These are phyloP conservation scores for Gossypium raimondii DNA, from an alignment of 345 rosid genomes.

Conservation along the genomic window DNA sequence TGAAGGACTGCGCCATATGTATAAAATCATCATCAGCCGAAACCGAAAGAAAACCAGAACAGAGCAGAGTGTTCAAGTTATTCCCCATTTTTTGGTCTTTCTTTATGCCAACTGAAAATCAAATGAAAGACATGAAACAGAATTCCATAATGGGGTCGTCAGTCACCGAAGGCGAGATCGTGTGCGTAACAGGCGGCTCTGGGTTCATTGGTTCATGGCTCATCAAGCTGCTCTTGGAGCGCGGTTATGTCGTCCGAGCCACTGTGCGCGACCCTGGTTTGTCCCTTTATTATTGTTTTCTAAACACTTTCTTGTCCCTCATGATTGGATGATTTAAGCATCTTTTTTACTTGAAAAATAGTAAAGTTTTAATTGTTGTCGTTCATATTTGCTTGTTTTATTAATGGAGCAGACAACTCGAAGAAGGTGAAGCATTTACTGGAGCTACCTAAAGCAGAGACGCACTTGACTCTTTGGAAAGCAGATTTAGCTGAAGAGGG, in stretches of 20 bases:
- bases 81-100: background rate
- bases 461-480: conserved; percentile 25
- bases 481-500: conserved; percentile 27
- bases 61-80: background rate
- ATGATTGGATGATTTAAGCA: background rate
- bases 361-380: background rate
- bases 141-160: background rate
- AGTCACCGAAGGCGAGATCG: background rate
- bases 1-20: background rate
- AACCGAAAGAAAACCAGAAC: background rate
- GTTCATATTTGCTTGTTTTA: background rate
- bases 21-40: background rate
- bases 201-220: conserved; percentile 19
- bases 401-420: conserved; percentile 10
- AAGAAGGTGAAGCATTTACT: conserved; percentile 24
- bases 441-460: conserved; percentile 27
- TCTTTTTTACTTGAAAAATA: background rate
- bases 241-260: conserved; percentile 5
- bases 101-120: background rate
- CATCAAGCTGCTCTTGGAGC: conserved; percentile 1
- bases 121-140: background rate
- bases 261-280: conserved; percentile 15
- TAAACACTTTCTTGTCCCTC: too few species aligned
- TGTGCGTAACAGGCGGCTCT: conserved; percentile 17
- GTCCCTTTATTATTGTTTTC: too few species aligned